These are phyloP conservation scores for Coemansia sp. DNA, from an alignment of 192 early-diverging fungal genomes.

Conservation along the genomic window DNA sequence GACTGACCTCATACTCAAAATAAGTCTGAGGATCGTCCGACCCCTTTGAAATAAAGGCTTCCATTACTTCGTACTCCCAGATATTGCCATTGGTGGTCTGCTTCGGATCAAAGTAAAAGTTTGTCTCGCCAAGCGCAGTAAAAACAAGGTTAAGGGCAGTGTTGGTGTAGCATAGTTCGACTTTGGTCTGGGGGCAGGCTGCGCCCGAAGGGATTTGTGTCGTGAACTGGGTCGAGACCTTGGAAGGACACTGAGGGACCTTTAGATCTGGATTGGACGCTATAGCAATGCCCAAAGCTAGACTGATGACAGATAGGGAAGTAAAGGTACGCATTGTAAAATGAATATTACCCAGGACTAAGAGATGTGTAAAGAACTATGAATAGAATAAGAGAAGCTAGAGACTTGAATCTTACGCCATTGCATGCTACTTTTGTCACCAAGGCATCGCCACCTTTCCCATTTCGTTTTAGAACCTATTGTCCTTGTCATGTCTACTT, in stretches of 20 bases:
- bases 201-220: constrained; percentile 29
- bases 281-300: constrained; percentile 1
- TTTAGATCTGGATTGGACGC: constrained; percentile 11
- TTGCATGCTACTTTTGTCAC: not conserved
- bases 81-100: constrained; percentile 53
- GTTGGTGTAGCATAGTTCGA: constrained; percentile 51
- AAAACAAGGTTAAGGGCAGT: constrained; percentile 40
- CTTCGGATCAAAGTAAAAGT: constrained; percentile 39
- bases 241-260: constrained; percentile 45
- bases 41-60: constrained; percentile 56
- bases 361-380: not conserved
- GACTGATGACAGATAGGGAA: not conserved
- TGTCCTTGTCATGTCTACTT: not conserved
- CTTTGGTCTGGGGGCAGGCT: constrained; percentile 37
- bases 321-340: not conserved
- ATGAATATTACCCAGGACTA: not conserved
- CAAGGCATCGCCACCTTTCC: not conserved
- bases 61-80: constrained; percentile 55
- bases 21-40: constrained; percentile 47
- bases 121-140: constrained; percentile 38
- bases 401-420: not conserved
- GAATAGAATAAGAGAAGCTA: not conserved
- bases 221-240: constrained; percentile 26
- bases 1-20: constrained; percentile 53
- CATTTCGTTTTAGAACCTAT: not conserved